These are phyloP conservation scores for Solanum bulbocastanum DNA, from an alignment of 257 asterid species.

Conservation along the genomic window DNA sequence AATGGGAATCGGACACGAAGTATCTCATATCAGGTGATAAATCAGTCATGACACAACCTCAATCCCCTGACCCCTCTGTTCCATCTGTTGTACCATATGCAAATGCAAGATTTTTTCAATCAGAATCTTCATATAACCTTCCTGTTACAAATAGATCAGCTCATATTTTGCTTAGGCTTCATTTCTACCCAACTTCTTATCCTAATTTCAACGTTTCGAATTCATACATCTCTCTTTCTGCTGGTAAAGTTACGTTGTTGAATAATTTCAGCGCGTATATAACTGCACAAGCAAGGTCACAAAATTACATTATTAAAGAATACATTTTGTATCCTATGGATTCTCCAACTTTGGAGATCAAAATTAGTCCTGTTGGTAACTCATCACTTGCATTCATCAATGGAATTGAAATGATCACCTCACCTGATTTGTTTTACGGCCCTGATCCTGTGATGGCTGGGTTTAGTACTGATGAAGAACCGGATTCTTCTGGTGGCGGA, in stretches of 20 bases:
- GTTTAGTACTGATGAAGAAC: neutral
- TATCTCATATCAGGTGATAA: conserved; percentile 26
- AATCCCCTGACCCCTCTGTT: conserved; percentile 51
- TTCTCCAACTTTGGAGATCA: conserved; percentile 31
- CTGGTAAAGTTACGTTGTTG: conserved; percentile 42
- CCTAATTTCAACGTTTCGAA: conserved; percentile 47
- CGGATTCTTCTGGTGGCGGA: neutral
- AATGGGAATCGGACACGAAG: conserved; percentile 59
- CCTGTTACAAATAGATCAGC: conserved; percentile 34
- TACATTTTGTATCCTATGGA: conserved; percentile 38
- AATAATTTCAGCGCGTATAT: conserved; percentile 62
- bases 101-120: conserved; percentile 61
- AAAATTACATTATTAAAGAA: conserved; percentile 71
- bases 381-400: conserved; percentile 63
- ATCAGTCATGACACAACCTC: conserved; percentile 30
- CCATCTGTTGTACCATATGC: conserved; percentile 56
- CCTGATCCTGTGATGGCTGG: conserved; percentile 39
- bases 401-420: conserved; percentile 60
- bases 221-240: conserved; percentile 49
- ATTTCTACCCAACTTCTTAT: conserved; percentile 75
- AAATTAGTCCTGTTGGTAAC: conserved; percentile 41
- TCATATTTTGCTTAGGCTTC: conserved; percentile 55
- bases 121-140: conserved; percentile 43
- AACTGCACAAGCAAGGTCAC: conserved; percentile 74
- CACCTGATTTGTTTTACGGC: conserved; percentile 34